Base-by-base conservation (phyloP, 371 early-diverging fungal species). In the Syncephalastrum contaminatum region DNA sequence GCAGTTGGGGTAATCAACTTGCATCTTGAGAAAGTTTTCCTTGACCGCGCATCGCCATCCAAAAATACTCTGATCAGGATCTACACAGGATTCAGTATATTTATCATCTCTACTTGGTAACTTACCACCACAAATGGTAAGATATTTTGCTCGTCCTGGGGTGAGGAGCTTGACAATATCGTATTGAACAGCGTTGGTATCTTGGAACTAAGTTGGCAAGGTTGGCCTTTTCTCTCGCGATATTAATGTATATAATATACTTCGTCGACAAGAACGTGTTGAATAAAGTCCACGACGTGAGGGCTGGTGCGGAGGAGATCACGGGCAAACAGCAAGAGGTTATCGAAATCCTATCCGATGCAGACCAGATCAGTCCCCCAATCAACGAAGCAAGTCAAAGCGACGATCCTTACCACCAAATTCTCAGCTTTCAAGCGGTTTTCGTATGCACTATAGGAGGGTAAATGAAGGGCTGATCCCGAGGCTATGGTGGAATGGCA, bases 121-220 rank as follows among this genome's bases (percentile, higher is more conserved):
- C 56, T 69, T 71, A 66, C 83, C 86, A n/a, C 87, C 85, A 3
- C 85, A 86, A 6, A 84, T 75, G 7, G 87, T 85, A 15, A 85
- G 58, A 0, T 52, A 49, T 16, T 80, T 82, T 14, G 62, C 51
- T 10, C 58, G 61, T 10, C 24, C 27, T 49, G 69, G 73, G 16
- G 67, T 59, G 57, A 61, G 50, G 3, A 66, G 40, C 19, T 66
- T 67, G 20, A 86, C 70, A 21, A 87, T 62, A 15, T 72, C 64
- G 53, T 80, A 84, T 64, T 87, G 87, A 46, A 82, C 66, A 42
- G 62, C 27, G 50, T 84, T 87, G 22, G 85, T 77, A 44, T 87
- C 87, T 76, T 87, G 87, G 49, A 84, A 87, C 80, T 87, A 48
- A 21, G 30, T 43, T 22, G 24, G 15, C 12, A 16, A 18, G 12